A percentile compares a stretch with the other conserved stretches of the same genome.
These are phyloP conservation scores for Paracoccidioides lutzii DNA, from an alignment of 2,329 filamentous ascomycete genomes.

Conservation along the genomic window DNA sequence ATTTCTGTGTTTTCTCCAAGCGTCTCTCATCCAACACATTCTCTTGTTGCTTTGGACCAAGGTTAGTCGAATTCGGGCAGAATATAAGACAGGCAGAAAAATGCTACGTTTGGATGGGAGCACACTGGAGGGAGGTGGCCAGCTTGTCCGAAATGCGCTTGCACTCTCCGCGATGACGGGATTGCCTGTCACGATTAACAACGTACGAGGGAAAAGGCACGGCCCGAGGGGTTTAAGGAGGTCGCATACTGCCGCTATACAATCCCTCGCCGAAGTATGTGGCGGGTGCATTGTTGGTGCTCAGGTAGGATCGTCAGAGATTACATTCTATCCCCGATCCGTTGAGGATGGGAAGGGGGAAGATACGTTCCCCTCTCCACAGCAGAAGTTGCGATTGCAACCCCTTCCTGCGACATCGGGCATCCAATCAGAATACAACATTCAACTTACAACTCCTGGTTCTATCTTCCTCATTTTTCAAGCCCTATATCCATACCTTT, in stretches of 20 bases:
- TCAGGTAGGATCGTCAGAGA: conserved; percentile 22
- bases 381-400: conserved; percentile 1
- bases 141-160: conserved; percentile 45
- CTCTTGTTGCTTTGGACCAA: too few relatives aligned
- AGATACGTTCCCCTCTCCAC: background rate
- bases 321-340: conserved; percentile 22
- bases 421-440: conserved; percentile 24
- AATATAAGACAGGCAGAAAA: background rate
- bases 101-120: conserved; percentile 39
- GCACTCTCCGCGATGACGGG: conserved; percentile 42
- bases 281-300: conserved; percentile 29
- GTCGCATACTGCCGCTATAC: conserved; percentile 44
- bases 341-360: background rate
- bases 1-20: too few relatives aligned
- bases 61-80: background rate
- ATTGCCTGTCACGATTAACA: conserved; percentile 37
- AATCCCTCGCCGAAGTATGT: conserved; percentile 40
- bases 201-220: conserved; percentile 40
- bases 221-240: conserved; percentile 43
- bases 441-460: conserved; percentile 38
- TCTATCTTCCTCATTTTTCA: conserved; percentile 45
- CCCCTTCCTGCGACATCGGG: background rate
- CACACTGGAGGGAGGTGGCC: conserved; percentile 50
- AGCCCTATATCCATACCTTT: conserved; percentile 45
- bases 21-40: too few relatives aligned